phyloP scores from a whole-genome alignment of 2,329 filamentous ascomycete genomes.

The Colletotrichum viniferum region DNA sequence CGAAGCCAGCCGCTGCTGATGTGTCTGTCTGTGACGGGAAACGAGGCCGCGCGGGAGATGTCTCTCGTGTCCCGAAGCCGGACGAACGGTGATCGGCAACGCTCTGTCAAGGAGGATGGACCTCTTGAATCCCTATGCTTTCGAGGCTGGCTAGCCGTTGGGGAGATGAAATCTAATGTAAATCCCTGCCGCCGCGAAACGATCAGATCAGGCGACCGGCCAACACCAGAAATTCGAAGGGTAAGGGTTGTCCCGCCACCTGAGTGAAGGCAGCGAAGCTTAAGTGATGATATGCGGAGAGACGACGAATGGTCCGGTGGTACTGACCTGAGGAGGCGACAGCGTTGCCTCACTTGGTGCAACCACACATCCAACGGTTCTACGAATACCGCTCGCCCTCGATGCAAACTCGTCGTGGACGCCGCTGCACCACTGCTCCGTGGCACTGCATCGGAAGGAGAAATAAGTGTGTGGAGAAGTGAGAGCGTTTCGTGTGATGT shows the following conservation, averaged over 20 bases:
- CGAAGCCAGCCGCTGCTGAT: conserved; percentile 26
- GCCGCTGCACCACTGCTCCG: conserved; percentile 12
- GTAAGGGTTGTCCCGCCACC: background rate
- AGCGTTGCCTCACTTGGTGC: conserved; percentile 14
- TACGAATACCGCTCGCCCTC: conserved; percentile 14
- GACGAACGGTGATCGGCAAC: background rate
- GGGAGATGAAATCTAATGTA: background rate
- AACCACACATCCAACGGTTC: conserved; percentile 6
- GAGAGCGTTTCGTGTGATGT: background rate
- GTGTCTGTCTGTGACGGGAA: background rate
- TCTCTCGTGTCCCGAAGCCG: background rate
- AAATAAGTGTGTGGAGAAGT: conserved; percentile 7
- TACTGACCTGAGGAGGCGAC: conserved; percentile 17
- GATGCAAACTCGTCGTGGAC: conserved; percentile 21
- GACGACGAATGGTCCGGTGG: background rate
- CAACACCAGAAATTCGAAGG: background rate
- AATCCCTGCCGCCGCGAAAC: background rate
- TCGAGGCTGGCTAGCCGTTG: background rate
- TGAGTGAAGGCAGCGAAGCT: background rate
- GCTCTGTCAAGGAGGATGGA: background rate
- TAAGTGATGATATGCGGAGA: background rate
- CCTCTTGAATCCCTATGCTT: background rate
- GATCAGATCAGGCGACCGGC: background rate
- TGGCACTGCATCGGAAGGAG: conserved; percentile 14
- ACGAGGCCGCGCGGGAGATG: background rate